These are phyloP conservation scores for Karstenula rhodostoma DNA, from an alignment of 2,329 filamentous ascomycete genomes.

Conservation along the genomic window DNA sequence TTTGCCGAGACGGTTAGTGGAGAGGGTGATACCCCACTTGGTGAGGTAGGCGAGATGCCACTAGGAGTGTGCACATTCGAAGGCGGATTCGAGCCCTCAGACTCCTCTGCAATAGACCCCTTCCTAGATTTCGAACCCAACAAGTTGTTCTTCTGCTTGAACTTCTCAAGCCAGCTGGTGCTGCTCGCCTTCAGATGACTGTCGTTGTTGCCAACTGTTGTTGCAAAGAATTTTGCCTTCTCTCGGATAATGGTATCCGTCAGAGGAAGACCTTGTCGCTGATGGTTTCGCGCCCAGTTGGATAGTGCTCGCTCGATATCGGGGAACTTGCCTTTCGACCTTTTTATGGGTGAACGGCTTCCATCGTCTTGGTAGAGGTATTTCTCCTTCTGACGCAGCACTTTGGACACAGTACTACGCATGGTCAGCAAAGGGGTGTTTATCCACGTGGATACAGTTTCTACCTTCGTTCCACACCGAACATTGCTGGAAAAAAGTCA, in stretches of 20 bases:
- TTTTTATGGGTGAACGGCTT: constrained; percentile 80
- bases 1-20: constrained; percentile 69
- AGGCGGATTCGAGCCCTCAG: constrained; percentile 68
- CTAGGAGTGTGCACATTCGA: constrained; percentile 69
- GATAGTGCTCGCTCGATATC: constrained; percentile 91
- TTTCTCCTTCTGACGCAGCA: constrained; percentile 91
- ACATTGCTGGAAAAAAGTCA: constrained; percentile 68
- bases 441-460: constrained; percentile 16
- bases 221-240: constrained; percentile 82
- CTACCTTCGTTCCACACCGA: constrained; percentile 97
- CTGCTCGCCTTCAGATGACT: constrained; percentile 75
- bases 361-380: constrained; percentile 85
- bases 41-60: constrained; percentile 77
- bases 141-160: constrained; percentile 86
- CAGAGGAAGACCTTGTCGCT: constrained; percentile 76
- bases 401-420: constrained; percentile 95
- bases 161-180: constrained; percentile 87
- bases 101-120: constrained; percentile 69
- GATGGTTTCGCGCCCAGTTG: constrained; percentile 85
- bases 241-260: constrained; percentile 84
- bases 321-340: constrained; percentile 82
- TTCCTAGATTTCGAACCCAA: constrained; percentile 63
- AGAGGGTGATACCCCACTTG: constrained; percentile 72
- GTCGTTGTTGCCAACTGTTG: constrained; percentile 74
- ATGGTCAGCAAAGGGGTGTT: constrained; percentile 27